Conservation (phyloP, 2,329 filamentous ascomycete species). For the Colletotrichum spinosum region DNA sequence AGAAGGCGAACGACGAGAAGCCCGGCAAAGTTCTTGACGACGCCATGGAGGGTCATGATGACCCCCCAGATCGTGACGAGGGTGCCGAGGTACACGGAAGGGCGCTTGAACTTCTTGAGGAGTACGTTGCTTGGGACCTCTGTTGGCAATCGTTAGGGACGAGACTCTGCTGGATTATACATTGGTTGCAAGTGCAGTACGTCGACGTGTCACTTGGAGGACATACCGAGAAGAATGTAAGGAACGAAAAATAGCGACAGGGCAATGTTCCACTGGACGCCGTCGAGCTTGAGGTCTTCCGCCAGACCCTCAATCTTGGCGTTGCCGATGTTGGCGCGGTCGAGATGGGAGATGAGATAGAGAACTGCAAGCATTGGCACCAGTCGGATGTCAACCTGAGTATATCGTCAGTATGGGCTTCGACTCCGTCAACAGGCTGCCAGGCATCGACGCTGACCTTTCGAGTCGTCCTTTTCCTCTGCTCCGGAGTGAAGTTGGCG, state of each 20-base stretch:
- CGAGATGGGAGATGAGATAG: constrained; percentile 68
- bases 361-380: constrained; percentile 66
- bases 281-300: constrained; percentile 57
- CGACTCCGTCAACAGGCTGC: not conserved
- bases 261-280: constrained; percentile 68
- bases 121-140: constrained; percentile 73
- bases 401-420: not conserved
- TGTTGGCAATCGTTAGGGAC: not conserved
- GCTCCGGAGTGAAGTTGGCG: constrained; percentile 39
- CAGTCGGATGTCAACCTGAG: constrained; percentile 38
- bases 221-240: constrained; percentile 60
- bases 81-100: constrained; percentile 71
- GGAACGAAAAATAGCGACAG: constrained; percentile 73
- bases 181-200: too few species aligned
- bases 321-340: constrained; percentile 64
- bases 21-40: constrained; percentile 45
- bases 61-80: constrained; percentile 67
- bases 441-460: constrained; percentile 40
- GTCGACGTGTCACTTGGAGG: too few species aligned
- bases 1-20: constrained; percentile 45
- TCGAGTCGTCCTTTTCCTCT: constrained; percentile 41
- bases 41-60: constrained; percentile 42
- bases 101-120: constrained; percentile 69
- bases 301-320: constrained; percentile 59
- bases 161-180: not conserved